Conservation (phyloP, 2,329 filamentous ascomycete genomes). For the Ophiostoma montium region DNA sequence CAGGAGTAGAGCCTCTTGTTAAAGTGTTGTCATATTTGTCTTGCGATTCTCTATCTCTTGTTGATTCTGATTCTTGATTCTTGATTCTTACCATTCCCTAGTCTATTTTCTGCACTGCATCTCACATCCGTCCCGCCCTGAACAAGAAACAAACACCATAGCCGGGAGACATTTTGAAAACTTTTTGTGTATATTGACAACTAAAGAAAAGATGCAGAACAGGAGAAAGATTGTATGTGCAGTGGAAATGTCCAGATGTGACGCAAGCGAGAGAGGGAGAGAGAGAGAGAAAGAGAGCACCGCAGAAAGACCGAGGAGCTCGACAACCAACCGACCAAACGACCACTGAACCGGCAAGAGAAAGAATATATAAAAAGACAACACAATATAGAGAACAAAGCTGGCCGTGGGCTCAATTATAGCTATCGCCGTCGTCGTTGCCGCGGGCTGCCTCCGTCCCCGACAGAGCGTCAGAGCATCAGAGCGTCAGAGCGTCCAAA, state of each 20-base stretch:
- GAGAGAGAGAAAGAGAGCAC: neutral
- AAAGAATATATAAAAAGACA: neutral
- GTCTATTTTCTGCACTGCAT: neutral
- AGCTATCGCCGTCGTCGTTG: neutral
- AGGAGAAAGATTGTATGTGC: neutral
- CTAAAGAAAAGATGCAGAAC: neutral
- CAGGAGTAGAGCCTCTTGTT: no score
- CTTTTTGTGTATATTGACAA: neutral
- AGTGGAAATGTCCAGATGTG: neutral
- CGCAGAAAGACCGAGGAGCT: neutral
- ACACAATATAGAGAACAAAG: neutral
- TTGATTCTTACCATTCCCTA: no score
- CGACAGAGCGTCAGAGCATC: no score
- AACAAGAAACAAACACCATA: neutral
- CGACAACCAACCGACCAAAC: neutral
- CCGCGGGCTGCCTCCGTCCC: neutral
- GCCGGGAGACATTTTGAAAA: no score
- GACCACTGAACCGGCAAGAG: neutral
- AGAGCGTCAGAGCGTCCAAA: no score
- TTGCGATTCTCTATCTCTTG: no score
- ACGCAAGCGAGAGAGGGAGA: neutral
- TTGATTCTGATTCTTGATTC: no score
- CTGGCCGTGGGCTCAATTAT: conserved; percentile 1
- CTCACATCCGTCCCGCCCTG: neutral
- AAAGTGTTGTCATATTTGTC: no score